Base-by-base conservation (phyloP, 495 filamentous ascomycete species). In the Neurospora intermedia region DNA sequence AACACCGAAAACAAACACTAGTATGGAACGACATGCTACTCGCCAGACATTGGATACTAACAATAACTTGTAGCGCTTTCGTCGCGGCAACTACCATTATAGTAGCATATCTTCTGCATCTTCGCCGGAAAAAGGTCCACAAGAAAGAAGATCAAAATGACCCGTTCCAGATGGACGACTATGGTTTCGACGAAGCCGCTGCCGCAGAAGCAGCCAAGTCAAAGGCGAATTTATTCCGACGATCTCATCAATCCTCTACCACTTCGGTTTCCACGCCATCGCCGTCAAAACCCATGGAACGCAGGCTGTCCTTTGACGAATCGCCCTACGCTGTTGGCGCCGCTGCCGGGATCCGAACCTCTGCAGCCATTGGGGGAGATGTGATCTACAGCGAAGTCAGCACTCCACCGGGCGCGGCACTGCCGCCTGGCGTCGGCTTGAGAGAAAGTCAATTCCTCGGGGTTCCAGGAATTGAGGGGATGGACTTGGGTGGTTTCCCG, bases 81-180 rank as follows among this genome's bases (percentile, higher is more conserved):
- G 54, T 62, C 23, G 54, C 54, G 23, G 54, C 54, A 62, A 62
- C 54, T 13, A 62, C 54, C 54, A 62, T 62, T 62, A 62, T 62
- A 15, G 54, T 62, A 62, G 54, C 54, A 45, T 23, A 75, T 6
- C 76, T 74, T 66, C 71, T 80, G 15, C 79, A 80, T 62, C 38
- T 79, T 42, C 71, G 75, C n/a, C 72, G 74, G 23, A 71, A 42
- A 39, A 78, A 75, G 70, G 75, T 75, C 7, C 77, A 80, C 40
- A 71, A 73, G 70, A 69, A 54, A 41, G 79, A 80, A 69, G 79
- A 80, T 43, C 20, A 48, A 11, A 73, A 72, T 18, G 79, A 80
- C 42, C 73, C 74, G 40, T 79, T 74, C 76, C 72, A 76, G 41
- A 73, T 71, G 73, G 70, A 72, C 9, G 79, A 80, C 59, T 80